Evolutionary conservation across 2,329 filamentous ascomycete genomes (phyloP), one percentile per base, ranked within the genome.

Genomic region (Neonectria faginata): DNA sequence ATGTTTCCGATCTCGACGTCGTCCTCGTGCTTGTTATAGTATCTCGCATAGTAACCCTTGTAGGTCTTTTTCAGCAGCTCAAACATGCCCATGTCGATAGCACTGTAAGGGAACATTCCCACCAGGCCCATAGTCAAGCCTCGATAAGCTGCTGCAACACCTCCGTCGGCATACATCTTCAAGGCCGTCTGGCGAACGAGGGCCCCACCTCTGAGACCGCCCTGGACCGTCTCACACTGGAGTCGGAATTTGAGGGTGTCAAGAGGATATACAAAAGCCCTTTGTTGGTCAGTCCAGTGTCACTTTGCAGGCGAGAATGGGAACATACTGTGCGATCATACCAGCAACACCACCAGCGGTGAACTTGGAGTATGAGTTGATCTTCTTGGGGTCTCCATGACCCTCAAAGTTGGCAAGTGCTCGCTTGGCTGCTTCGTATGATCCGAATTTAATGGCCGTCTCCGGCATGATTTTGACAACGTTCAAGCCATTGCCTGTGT

Each of bases 381-480:
- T 95, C 58, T 87, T 85, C 67, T 88, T 89, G 0, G 93, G 86
- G 77, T 98, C 93, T 67, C 90, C 86, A 74, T 97, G 94, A 7
- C 96, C 96, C 84, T 98, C 96, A 55, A 97, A 80, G 64, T 88
- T 89, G 53, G 95, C 93, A 65, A 98, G 88, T 4, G 91, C 88
- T 67, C 93, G 90, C 83, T 98, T 99, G 9, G 94, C 91, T 56
- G 93, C 94, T 87, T 99, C 96, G 76, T 97, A 99, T 20, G 94
- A 95, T 65, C 96, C 96, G 78, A 99, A 99, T 80, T 97, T 97
- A 77, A 99, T 97, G 27, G 96, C 95, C 29, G 95, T 97, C 81
- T 99, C 96, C 0, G 96, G 96, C 93, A 98, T 97, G 65, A 99
- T 96, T 79, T 99, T 99, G 75, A 97, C 80, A 3, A 99, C 94